These are phyloP conservation scores for Suillus brevipes DNA, from an alignment of 768 basidiomycete species.

Conservation along the genomic window DNA sequence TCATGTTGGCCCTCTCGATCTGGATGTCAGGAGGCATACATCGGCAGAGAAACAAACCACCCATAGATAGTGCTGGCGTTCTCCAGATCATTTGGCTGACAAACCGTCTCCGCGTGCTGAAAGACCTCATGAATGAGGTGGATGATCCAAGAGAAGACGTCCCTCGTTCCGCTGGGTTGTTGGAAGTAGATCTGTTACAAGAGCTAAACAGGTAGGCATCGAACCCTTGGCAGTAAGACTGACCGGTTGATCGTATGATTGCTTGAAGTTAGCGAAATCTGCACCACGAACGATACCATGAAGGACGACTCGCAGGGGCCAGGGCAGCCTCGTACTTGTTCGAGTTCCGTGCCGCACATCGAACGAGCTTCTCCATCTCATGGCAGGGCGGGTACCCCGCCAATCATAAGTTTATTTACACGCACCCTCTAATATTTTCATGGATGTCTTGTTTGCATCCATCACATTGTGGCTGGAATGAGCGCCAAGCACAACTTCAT, in stretches of 20 bases:
- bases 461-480: background rate
- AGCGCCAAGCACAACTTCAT: background rate
- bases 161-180: conserved; percentile 14
- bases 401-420: no score
- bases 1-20: background rate
- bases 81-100: conserved; percentile 17
- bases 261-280: background rate
- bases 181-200: conserved; percentile 6
- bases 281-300: background rate
- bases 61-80: conserved; percentile 10
- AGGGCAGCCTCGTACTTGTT: background rate
- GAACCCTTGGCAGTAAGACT: background rate
- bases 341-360: background rate
- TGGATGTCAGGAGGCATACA: background rate
- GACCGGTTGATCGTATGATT: background rate
- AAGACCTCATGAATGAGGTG: conserved; percentile 5
- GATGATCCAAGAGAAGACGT: conserved; percentile 3
- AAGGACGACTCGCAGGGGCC: background rate
- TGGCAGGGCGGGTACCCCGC: no score
- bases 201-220: background rate
- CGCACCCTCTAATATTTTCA: no score
- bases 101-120: conserved; percentile 9
- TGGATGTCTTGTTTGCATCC: background rate
- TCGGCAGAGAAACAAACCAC: background rate
- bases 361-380: background rate